Evolutionary conservation across 768 basidiomycete species (phyloP).

Genomic region (Tylopilus intermedius): DNA sequence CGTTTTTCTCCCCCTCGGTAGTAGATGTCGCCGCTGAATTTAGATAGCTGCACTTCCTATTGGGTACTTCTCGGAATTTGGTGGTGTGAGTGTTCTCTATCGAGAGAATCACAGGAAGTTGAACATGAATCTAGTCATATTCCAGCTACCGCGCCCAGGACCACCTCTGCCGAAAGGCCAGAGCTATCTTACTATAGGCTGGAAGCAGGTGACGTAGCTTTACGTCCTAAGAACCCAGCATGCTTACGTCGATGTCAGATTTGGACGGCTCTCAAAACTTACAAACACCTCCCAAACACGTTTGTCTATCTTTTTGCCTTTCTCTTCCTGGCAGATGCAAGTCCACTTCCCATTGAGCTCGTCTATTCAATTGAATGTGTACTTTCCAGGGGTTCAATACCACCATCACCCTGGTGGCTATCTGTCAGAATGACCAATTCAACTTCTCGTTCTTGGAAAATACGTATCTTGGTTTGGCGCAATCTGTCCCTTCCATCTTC

Average conservation of each 20-base stretch:
- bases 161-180: constrained; percentile 74
- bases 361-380: not conserved
- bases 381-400: constrained; percentile 69
- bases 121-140: constrained; percentile 52
- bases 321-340: constrained; percentile 74
- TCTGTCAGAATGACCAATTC: constrained; percentile 80
- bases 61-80: constrained; percentile 80
- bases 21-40: not conserved
- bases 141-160: constrained; percentile 78
- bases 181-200: constrained; percentile 74
- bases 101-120: not conserved
- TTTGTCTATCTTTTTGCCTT: constrained; percentile 74
- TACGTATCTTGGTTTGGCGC: constrained; percentile 72
- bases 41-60: constrained; percentile 57
- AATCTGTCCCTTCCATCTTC: constrained; percentile 68
- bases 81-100: constrained; percentile 63
- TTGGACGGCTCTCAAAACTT: constrained; percentile 70
- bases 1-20: constrained; percentile 17
- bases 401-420: constrained; percentile 66
- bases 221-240: not conserved
- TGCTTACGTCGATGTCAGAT: constrained; percentile 42
- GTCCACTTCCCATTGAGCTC: constrained; percentile 17
- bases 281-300: constrained; percentile 73
- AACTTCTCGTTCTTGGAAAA: constrained; percentile 76
- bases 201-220: constrained; percentile 59